Conservation (phyloP, 108 stramenopile genomes). For the Cylindrotheca fusiformis region DNA sequence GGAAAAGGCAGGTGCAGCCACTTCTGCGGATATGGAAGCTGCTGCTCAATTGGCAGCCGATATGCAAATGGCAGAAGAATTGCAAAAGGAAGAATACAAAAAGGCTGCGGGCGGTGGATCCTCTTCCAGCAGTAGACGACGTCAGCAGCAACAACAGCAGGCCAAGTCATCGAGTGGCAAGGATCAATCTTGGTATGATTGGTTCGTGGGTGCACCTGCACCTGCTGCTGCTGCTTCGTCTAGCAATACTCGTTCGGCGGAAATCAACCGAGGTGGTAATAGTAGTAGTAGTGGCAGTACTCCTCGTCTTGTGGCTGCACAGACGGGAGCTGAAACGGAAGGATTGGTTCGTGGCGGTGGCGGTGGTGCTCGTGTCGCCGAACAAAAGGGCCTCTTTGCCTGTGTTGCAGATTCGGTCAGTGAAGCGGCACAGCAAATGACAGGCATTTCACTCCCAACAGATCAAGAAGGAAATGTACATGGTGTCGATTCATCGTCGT, state of each 20-base stretch:
- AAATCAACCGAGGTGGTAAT: conserved; percentile 21
- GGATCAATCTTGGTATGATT: conserved; percentile 40
- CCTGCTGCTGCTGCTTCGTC: conserved; percentile 16
- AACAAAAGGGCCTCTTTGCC: conserved; percentile 65
- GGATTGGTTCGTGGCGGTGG: conserved; percentile 37
- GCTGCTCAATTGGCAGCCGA: conserved; percentile 73
- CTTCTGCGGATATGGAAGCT: conserved; percentile 46
- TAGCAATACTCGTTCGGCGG: conserved; percentile 17
- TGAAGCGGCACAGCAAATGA: conserved; percentile 39
- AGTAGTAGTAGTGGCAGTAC: conserved; percentile 15
- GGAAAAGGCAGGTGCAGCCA: conserved; percentile 39
- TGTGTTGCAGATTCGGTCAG: conserved; percentile 75
- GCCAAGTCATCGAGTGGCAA: conserved; percentile 16
- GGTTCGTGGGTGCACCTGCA: conserved; percentile 33
- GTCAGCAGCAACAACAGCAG: conserved; percentile 8
- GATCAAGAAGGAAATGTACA: conserved; percentile 74
- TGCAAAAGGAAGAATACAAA: conserved; percentile 76
- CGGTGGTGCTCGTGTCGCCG: conserved; percentile 62
- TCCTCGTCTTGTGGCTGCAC: not conserved
- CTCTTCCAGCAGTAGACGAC: not conserved
- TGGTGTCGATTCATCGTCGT: conserved; percentile 66
- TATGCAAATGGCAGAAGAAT: conserved; percentile 68
- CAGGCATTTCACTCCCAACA: conserved; percentile 22
- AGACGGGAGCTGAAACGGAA: conserved; percentile 23
- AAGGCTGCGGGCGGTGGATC: conserved; percentile 9